Percentiles rank a stretch among this genome's conserved stretches.
phyloP scores from a whole-genome alignment of 2,329 filamentous ascomycete genomes.

The Fusarium sp. region DNA sequence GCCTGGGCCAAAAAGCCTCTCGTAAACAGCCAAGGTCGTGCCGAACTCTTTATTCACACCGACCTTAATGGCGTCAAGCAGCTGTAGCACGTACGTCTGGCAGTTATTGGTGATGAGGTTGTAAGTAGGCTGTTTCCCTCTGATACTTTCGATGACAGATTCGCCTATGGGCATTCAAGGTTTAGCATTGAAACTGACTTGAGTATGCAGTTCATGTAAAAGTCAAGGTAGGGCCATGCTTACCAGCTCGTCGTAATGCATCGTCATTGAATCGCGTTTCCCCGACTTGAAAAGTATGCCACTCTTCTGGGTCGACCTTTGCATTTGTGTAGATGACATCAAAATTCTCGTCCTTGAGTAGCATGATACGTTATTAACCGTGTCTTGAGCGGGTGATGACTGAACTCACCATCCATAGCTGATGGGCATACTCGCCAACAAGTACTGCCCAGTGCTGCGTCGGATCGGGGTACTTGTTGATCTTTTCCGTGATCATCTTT shows the following conservation, averaged over 20 bases:
- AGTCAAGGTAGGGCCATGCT: constrained; percentile 28
- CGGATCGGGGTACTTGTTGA: constrained; percentile 69
- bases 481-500: constrained; percentile 68
- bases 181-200: background rate
- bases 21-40: constrained; percentile 68
- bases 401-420: constrained; percentile 70
- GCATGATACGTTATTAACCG: background rate
- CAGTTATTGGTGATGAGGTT: constrained; percentile 74
- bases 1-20: constrained; percentile 64
- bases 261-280: constrained; percentile 70
- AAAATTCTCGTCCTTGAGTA: constrained; percentile 65
- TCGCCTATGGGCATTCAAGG: constrained; percentile 55
- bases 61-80: constrained; percentile 69
- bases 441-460: constrained; percentile 74
- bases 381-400: rapidly evolving
- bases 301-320: constrained; percentile 61
- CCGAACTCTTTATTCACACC: constrained; percentile 66
- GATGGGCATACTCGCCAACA: constrained; percentile 68
- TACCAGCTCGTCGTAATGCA: constrained; percentile 64
- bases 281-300: constrained; percentile 67
- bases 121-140: constrained; percentile 64
- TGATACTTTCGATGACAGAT: constrained; percentile 67
- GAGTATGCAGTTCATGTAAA: rapidly evolving
- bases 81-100: constrained; percentile 68
- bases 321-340: constrained; percentile 71